Evolutionary conservation across 2,329 filamentous ascomycete genomes (phyloP).

Genomic region (Rachicladosporium sp.): DNA sequence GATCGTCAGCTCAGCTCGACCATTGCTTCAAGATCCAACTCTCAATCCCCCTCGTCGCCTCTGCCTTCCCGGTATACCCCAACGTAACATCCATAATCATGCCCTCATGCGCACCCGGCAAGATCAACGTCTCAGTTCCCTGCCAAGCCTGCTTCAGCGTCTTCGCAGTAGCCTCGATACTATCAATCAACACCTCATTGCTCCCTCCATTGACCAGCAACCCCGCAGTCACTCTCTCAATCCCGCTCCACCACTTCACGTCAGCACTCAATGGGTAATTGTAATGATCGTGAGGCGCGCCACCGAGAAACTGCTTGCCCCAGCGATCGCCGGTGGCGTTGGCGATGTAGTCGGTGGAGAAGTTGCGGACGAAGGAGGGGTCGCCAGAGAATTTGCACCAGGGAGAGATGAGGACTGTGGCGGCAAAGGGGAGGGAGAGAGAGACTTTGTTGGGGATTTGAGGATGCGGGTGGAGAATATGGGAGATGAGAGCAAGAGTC

Average conservation of each 20-base stretch:
- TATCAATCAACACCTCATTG: slow-evolving; percentile 45
- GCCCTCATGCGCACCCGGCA: slow-evolving; percentile 27
- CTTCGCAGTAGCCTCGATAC: slow-evolving; percentile 39
- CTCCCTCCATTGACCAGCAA: slow-evolving; percentile 43
- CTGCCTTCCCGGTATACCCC: slow-evolving; percentile 26
- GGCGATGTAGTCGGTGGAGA: slow-evolving; percentile 40
- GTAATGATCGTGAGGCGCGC: slow-evolving; percentile 34
- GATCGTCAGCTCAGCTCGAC: too few species aligned
- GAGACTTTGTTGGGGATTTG: slow-evolving; percentile 30
- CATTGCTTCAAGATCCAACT: slow-evolving; percentile 20
- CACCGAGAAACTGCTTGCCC: slow-evolving; percentile 14
- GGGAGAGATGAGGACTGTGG: slow-evolving; percentile 43
- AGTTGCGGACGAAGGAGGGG: slow-evolving; percentile 34
- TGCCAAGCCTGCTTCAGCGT: slow-evolving; percentile 34
- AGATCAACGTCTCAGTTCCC: slow-evolving; percentile 12
- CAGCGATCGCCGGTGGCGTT: slow-evolving; percentile 32
- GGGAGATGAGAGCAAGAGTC: slow-evolving; percentile 33
- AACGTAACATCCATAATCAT: slow-evolving; percentile 23
- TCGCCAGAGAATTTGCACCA: slow-evolving; percentile 41
- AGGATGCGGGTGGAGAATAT: slow-evolving; percentile 45
- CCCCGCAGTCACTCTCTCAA: slow-evolving; percentile 32
- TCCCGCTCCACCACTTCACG: slow-evolving; percentile 40
- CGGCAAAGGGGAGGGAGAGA: slow-evolving; percentile 34
- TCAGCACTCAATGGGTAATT: slow-evolving; percentile 40
- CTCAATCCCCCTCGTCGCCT: slow-evolving; percentile 25